These are phyloP conservation scores for Cicer chorassanicum DNA, from an alignment of 306 rosid genomes.

Conservation along the genomic window DNA sequence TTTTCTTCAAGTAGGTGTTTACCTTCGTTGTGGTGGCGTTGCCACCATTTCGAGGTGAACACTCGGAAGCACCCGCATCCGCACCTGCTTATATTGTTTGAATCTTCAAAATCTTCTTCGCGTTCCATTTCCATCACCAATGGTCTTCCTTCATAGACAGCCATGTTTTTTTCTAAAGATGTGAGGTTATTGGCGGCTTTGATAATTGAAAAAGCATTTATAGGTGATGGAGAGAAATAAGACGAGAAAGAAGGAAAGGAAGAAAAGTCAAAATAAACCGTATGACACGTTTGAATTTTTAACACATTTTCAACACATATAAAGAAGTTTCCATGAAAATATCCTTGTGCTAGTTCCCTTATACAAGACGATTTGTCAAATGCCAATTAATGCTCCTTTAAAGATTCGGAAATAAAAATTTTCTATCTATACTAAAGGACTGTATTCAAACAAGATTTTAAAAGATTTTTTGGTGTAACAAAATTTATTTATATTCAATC, in stretches of 20 bases:
- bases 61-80: constrained; percentile 54
- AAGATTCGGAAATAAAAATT: too few species aligned
- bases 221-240: constrained; percentile 7
- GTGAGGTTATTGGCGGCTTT: constrained; percentile 18
- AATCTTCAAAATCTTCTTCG: constrained; percentile 46
- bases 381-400: too few species aligned
- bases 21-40: constrained; percentile 28
- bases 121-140: constrained; percentile 44
- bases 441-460: too few species aligned
- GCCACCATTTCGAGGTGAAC: constrained; percentile 46
- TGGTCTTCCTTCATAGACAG: constrained; percentile 49
- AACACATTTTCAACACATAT: constrained; percentile 23
- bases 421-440: too few species aligned
- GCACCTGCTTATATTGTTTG: constrained; percentile 47
- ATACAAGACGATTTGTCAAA: too few species aligned
- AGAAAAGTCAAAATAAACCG: constrained; percentile 49
- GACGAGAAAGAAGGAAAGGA: constrained; percentile 25
- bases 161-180: constrained; percentile 44
- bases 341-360: neutral
- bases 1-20: constrained; percentile 39
- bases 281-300: constrained; percentile 32
- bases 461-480: too few species aligned
- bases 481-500: too few species aligned
- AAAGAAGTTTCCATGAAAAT: constrained; percentile 40
- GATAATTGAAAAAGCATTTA: constrained; percentile 33